A percentile compares a stretch with the other conserved stretches of the same genome.
phyloP scores from a whole-genome alignment of 495 filamentous ascomycete genomes.

The Daldinia caldariorum region DNA sequence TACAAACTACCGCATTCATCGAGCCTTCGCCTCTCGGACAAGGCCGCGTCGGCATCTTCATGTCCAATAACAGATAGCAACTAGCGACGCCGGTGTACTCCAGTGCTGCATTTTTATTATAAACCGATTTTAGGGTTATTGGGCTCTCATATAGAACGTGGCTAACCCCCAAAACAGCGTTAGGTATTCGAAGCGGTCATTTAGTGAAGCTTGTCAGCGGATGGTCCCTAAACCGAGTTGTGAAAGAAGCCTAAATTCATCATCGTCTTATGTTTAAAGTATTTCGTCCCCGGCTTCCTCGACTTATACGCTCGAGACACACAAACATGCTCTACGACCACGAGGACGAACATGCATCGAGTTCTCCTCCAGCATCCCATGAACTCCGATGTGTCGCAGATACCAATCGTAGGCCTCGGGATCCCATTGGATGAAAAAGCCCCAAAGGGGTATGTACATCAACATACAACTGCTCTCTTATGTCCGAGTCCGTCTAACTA shows the following conservation, averaged over 20 bases:
- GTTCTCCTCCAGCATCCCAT: slow-evolving; percentile 25
- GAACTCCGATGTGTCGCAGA: slow-evolving; percentile 12
- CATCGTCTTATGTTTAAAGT: slow-evolving; percentile 2
- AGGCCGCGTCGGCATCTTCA: not conserved
- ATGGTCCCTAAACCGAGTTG: not conserved
- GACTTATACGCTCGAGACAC: not conserved
- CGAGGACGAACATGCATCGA: slow-evolving; percentile 20
- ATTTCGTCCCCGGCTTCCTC: slow-evolving; percentile 5
- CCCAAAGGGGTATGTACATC: slow-evolving; percentile 19
- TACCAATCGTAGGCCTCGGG: slow-evolving; percentile 11
- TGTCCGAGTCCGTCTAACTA: slow-evolving; percentile 11
- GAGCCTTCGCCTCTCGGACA: not conserved
- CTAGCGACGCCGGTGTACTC: not conserved
- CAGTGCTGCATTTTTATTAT: slow-evolving; percentile 14
- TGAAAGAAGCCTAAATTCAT: not conserved
- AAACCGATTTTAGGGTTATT: slow-evolving; percentile 12
- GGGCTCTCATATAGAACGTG: slow-evolving; percentile 1
- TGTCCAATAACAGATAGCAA: not conserved
- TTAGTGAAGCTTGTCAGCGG: not conserved
- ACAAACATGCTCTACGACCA: slow-evolving; percentile 7
- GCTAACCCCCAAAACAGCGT: not conserved
- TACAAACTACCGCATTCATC: not conserved
- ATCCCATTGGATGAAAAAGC: slow-evolving; percentile 2
- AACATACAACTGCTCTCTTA: not conserved
- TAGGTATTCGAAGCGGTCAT: not conserved